Conservation (phyloP, 169 alveolate species). For the Perkinsus marinus region DNA sequence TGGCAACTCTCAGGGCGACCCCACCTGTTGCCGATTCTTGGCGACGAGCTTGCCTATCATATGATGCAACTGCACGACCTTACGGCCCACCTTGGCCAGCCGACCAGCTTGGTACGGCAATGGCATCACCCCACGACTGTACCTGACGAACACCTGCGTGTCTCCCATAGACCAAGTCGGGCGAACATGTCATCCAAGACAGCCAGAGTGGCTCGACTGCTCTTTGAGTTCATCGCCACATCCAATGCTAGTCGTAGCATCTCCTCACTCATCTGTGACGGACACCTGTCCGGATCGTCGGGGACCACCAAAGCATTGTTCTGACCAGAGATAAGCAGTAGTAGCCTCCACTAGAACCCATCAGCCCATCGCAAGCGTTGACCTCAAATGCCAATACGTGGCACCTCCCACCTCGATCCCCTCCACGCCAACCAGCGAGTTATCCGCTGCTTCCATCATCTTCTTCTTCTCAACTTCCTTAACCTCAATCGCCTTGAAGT, state of each 20-base stretch:
- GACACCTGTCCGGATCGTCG: not conserved
- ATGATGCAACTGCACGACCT: not conserved
- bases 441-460: not conserved
- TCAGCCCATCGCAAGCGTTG: too few species aligned
- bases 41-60: not conserved
- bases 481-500: not conserved
- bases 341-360: too few species aligned
- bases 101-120: not conserved
- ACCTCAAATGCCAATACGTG: too few species aligned
- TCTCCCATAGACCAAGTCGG: too few species aligned
- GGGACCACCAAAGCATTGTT: not conserved
- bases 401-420: too few species aligned
- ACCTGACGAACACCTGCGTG: not conserved
- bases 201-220: not conserved
- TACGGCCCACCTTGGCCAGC: not conserved
- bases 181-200: not conserved
- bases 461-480: not conserved
- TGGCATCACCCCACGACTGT: not conserved
- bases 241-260: not conserved
- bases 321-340: not conserved
- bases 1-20: too few species aligned
- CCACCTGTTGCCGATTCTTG: conserved; percentile 21
- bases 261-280: not conserved
- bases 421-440: not conserved
- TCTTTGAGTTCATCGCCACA: not conserved